Evolutionary conservation across 352 stramenopile genomes (phyloP), one percentile per base, ranked within the genome.

Genomic region (Globisporangium nunn): DNA sequence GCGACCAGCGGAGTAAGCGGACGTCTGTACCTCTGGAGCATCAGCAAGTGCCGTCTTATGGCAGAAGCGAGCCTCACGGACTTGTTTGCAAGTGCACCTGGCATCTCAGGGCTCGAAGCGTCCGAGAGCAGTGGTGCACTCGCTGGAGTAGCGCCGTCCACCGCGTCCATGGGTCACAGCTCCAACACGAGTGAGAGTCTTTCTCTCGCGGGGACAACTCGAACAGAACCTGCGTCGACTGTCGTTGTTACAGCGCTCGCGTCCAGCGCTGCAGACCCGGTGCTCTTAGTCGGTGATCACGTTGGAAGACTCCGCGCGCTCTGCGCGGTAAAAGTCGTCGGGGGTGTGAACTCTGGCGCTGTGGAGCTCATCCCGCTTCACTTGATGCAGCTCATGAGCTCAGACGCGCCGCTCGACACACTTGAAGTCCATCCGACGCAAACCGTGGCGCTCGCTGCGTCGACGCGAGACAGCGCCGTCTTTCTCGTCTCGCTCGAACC

Each of bases 401-500:
- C 28, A 6, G 47, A 63, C 17, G 31, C 61, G 0, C 61, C 74
- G 10, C 31, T 93, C 23, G 82, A 93, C 55, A 46, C 86, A 0
- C 37, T 93, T 2, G 67, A 73, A 23, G 63, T 88, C 17, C 82
- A 93, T 47, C 67, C 77, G 39, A 80, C 69, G 10, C 77, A 88
- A 10, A 54, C 78, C 0, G 71, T 88, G 17, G 52, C 72, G 5
- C 58, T 91, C 43, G 75, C 71, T 1, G 67, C 76, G 4, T 93
- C 82, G 1, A 91, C 82, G 0, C 52, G 64, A 0, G 68, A 66
- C 45, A 50, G 63, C 12, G 50, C 52, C 0, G 65, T 90, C 3
- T 87, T 88, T 44, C 45, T 91, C 6, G 6, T 91, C 2, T 88
- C 78, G 7, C 64, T 88, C 52, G 82, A 91, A 14, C 78, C 87